Base-by-base conservation (phyloP, 495 filamentous ascomycete genomes). In the Podospora tetraspora region DNA sequence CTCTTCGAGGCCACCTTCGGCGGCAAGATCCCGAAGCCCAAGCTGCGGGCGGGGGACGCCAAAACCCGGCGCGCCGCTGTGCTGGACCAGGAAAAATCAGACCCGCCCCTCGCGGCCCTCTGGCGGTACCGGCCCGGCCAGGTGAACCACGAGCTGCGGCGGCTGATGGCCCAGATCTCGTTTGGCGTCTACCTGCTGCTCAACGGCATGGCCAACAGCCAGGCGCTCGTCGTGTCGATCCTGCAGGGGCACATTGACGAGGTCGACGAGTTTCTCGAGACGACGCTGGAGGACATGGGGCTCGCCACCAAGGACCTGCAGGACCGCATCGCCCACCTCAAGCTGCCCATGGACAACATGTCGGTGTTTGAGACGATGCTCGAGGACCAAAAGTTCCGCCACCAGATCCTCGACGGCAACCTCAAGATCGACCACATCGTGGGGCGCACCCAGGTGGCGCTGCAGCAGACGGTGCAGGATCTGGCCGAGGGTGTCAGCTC, bases 171-270 rank as follows among this genome's bases (percentile, higher is more conserved):
- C 9, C 95, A 99, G 74, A 94, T 97, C 72, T 89, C 90, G 0
- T 99, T 97, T 76, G 95, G 96, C 29, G 87, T 98, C 32, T 91
- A 97, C 79, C 84, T 99, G 13, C 81, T 99, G 34, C 88, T 94
- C 37, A 89, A 94, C 72, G 86, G 87, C 61, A 85, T 96, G 69
- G 94, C 95, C 21, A 97, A 92, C 78, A 94, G 91, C 67, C 90
- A 97, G 57, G 83, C 86, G 21, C 88, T 93, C 69, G 94, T 97
- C 19, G 87, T 97, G 71, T 88, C 86, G 59, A 98, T 98, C 61
- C 86, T 99, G 59, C 92, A 97, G 75, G 87, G 84, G 22, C 95
- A 99, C 78, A 94, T 99, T 59, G 89, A 97, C 75, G 96, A 97
- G 75, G 84, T 98, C 43, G 95, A 99, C 76, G 88, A 89, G 67